Conservation (phyloP, 2,329 filamentous ascomycete species). For the Talaromyces rugulosus region DNA sequence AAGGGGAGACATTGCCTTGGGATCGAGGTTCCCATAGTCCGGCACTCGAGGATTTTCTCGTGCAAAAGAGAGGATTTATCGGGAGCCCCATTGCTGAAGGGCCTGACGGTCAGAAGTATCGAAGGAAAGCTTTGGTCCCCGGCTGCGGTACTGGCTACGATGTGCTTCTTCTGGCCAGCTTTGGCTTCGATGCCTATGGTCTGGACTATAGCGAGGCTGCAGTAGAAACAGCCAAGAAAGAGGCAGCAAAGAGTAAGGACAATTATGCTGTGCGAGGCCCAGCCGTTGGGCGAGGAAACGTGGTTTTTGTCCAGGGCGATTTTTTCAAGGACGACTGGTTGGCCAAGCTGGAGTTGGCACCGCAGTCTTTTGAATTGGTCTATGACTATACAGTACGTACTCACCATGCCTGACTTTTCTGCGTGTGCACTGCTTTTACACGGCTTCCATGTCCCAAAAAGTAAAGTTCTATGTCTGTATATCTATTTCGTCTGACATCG, state of each 20-base stretch:
- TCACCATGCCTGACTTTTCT: not conserved
- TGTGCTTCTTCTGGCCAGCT: slow-evolving; percentile 66
- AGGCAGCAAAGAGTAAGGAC: slow-evolving; percentile 26
- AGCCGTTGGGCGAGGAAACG: slow-evolving; percentile 32
- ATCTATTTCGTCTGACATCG: slow-evolving; percentile 1
- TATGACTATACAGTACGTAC: slow-evolving; percentile 59
- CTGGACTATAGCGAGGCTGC: slow-evolving; percentile 61
- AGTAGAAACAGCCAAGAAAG: slow-evolving; percentile 34
- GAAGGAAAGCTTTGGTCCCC: slow-evolving; percentile 65
- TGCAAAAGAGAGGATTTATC: slow-evolving; percentile 33
- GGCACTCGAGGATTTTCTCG: slow-evolving; percentile 53
- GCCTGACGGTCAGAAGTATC: slow-evolving; percentile 19
- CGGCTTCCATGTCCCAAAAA: too few relatives aligned
- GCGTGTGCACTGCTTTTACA: not conserved
- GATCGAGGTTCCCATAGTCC: slow-evolving; percentile 57
- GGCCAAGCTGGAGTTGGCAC: slow-evolving; percentile 26
- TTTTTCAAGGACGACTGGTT: slow-evolving; percentile 44
- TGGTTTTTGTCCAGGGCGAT: slow-evolving; percentile 41
- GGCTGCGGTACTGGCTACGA: slow-evolving; percentile 68
- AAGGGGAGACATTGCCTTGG: slow-evolving; percentile 53
- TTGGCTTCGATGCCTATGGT: slow-evolving; percentile 74
- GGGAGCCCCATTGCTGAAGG: slow-evolving; percentile 24
- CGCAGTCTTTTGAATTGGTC: slow-evolving; percentile 46
- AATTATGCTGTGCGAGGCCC: slow-evolving; percentile 34
- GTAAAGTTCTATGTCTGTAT: not conserved